Evolutionary conservation across 148 eudicot genomes (phyloP).

Genomic region (Fagopyrum tataricum): DNA sequence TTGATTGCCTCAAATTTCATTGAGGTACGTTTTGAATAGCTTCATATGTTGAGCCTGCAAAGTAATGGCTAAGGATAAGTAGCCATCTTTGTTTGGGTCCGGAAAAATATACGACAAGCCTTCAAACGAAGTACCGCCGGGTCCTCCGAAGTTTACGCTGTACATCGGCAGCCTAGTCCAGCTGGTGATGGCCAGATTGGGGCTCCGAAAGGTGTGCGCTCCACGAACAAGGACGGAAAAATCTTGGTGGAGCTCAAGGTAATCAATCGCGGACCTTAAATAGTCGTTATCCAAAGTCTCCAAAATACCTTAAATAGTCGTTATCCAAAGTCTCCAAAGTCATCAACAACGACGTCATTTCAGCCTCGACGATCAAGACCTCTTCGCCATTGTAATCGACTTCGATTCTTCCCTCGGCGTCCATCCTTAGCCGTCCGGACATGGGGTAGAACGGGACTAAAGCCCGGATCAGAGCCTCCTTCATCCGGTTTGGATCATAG

Average conservation of each 20-base stretch:
- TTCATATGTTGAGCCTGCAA: constrained; percentile 14
- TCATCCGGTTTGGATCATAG: constrained; percentile 15
- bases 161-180: background rate
- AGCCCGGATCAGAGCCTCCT: constrained; percentile 16
- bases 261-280: constrained; percentile 16
- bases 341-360: constrained; percentile 20
- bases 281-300: constrained; percentile 17
- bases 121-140: constrained; percentile 9
- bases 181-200: constrained; percentile 1
- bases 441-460: constrained; percentile 25
- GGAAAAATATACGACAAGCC: background rate
- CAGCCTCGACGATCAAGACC: constrained; percentile 20
- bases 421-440: constrained; percentile 18
- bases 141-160: constrained; percentile 17
- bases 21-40: constrained; percentile 3
- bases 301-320: no score
- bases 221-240: background rate
- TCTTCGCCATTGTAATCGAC: constrained; percentile 24
- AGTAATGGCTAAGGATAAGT: background rate
- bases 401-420: constrained; percentile 12
- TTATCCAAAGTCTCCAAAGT: constrained; percentile 45
- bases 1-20: background rate
- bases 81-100: background rate
- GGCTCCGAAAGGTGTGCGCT: background rate
- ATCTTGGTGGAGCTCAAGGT: constrained; percentile 12